Conservation (phyloP, 768 basidiomycete species). For the Suillus hirtellus region DNA sequence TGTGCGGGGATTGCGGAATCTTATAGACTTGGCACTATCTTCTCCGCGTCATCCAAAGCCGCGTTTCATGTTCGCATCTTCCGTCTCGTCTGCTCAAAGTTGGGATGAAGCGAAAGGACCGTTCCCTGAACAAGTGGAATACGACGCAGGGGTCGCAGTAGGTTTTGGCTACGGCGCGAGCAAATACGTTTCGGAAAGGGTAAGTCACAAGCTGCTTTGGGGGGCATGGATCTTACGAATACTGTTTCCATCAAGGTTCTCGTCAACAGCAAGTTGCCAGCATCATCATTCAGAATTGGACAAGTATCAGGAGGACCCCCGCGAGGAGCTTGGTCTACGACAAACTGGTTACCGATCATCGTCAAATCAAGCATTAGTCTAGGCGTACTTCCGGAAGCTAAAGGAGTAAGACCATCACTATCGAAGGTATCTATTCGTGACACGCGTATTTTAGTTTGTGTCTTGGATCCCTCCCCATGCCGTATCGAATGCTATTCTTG, state of each 20-base stretch:
- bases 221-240: background rate
- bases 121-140: slow-evolving; percentile 37
- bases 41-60: slow-evolving; percentile 25
- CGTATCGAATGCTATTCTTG: slow-evolving; percentile 20
- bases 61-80: slow-evolving; percentile 43
- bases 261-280: slow-evolving; percentile 36
- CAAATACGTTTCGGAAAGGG: slow-evolving; percentile 45
- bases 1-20: slow-evolving; percentile 39
- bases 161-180: slow-evolving; percentile 47
- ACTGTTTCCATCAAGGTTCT: slow-evolving; percentile 32
- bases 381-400: slow-evolving; percentile 25
- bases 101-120: slow-evolving; percentile 31
- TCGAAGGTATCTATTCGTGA: background rate
- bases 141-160: slow-evolving; percentile 34
- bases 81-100: slow-evolving; percentile 34
- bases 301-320: slow-evolving; percentile 43
- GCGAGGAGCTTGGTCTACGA: slow-evolving; percentile 44
- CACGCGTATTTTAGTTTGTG: slow-evolving; percentile 11
- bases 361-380: slow-evolving; percentile 34
- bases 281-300: slow-evolving; percentile 43
- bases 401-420: slow-evolving; percentile 23
- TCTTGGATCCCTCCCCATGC: slow-evolving; percentile 24
- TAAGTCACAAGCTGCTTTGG: slow-evolving; percentile 16
- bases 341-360: slow-evolving; percentile 49
- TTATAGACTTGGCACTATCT: slow-evolving; percentile 32